Percentiles rank a stretch among this genome's conserved stretches.
Conservation (phyloP, 805 yeast species). For the Wickerhamomyces bisporus region DNA sequence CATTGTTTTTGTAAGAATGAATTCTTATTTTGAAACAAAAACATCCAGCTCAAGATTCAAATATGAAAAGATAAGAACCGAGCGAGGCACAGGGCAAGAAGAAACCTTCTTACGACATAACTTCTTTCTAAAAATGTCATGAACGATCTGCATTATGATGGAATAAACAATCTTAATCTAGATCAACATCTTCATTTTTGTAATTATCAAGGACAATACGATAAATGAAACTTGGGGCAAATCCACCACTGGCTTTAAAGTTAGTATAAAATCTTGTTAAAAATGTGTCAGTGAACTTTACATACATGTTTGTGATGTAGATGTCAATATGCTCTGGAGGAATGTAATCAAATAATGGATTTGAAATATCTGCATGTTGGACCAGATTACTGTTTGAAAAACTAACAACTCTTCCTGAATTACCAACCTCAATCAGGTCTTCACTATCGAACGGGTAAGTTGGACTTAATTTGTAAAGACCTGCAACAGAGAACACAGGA, state of each 20-base stretch:
- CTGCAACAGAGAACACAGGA: slow-evolving; percentile 96
- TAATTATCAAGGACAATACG: slow-evolving; percentile 94
- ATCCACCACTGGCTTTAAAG: slow-evolving; percentile 60
- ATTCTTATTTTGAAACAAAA: slow-evolving; percentile 1
- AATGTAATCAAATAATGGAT: slow-evolving; percentile 86
- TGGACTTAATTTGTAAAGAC: slow-evolving; percentile 88
- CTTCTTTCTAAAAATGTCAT: neutral
- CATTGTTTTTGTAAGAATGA: slow-evolving; percentile 26
- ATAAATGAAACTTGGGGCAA: slow-evolving; percentile 92
- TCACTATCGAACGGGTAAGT: slow-evolving; percentile 79
- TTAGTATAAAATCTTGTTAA: slow-evolving; percentile 3
- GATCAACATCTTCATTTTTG: slow-evolving; percentile 72
- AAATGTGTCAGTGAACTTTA: slow-evolving; percentile 6
- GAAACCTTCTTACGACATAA: neutral
- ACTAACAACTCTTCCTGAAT: slow-evolving; percentile 81
- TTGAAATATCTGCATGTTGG: slow-evolving; percentile 74
- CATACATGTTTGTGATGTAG: slow-evolving; percentile 77
- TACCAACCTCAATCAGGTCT: slow-evolving; percentile 86
- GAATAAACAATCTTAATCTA: slow-evolving; percentile 31
- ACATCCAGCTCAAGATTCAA: slow-evolving; percentile 62
- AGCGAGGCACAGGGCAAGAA: slow-evolving; percentile 60
- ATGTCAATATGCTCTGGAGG: slow-evolving; percentile 94
- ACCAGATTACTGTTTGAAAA: slow-evolving; percentile 66
- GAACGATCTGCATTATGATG: neutral
- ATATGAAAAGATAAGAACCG: slow-evolving; percentile 33